These are phyloP conservation scores for Phytophthora fragariae DNA, from an alignment of 352 stramenopile species.

Conservation along the genomic window DNA sequence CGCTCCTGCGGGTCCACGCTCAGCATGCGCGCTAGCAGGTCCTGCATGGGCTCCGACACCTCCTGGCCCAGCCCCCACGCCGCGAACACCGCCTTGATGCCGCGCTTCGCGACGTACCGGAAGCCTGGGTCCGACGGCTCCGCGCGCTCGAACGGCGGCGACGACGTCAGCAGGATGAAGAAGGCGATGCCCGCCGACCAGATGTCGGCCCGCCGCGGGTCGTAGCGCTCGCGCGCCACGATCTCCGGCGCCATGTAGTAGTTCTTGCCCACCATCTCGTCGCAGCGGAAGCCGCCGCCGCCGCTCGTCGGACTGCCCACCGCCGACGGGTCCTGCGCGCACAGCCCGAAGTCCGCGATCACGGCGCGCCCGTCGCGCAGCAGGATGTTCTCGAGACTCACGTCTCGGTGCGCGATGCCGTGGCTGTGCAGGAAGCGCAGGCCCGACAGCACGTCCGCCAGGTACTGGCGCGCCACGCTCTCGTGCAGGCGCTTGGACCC, in stretches of 20 bases:
- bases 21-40: conserved; percentile 85
- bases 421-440: conserved; percentile 70
- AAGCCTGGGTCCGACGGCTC: conserved; percentile 88
- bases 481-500: conserved; percentile 55
- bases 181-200: conserved; percentile 94
- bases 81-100: conserved; percentile 76
- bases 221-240: conserved; percentile 81
- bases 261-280: conserved; percentile 90
- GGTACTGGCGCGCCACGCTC: conserved; percentile 54
- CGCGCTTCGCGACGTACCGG: conserved; percentile 81
- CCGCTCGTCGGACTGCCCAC: background rate
- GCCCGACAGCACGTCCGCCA: conserved; percentile 75
- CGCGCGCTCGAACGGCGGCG: conserved; percentile 93
- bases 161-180: conserved; percentile 95
- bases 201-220: conserved; percentile 93
- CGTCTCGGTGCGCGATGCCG: conserved; percentile 92
- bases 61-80: conserved; percentile 59
- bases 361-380: conserved; percentile 69
- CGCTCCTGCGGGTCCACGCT: conserved; percentile 61
- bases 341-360: conserved; percentile 79
- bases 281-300: conserved; percentile 46
- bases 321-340: conserved; percentile 49
- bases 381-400: conserved; percentile 98
- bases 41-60: conserved; percentile 61
- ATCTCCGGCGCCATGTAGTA: conserved; percentile 99